Conservation (phyloP, 495 filamentous ascomycete species). For the Platismatia glauca region DNA sequence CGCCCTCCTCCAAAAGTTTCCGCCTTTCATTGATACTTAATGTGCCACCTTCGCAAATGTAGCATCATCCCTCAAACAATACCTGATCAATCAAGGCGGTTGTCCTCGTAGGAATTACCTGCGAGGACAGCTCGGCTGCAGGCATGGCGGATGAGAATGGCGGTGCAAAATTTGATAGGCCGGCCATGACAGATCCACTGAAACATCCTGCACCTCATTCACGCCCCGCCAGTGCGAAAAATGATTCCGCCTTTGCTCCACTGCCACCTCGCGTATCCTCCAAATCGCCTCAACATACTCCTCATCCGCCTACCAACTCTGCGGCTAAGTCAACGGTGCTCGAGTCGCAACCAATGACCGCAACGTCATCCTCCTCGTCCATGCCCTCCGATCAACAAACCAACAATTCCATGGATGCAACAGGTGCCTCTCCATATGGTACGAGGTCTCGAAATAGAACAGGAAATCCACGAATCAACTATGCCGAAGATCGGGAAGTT, state of each 20-base stretch:
- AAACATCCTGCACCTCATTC: slow-evolving; percentile 13
- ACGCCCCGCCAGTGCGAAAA: slow-evolving; percentile 12
- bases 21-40: background rate
- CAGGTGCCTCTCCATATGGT: slow-evolving; percentile 68
- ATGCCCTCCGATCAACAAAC: slow-evolving; percentile 33
- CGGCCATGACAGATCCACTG: slow-evolving; percentile 11
- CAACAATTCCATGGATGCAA: slow-evolving; percentile 36
- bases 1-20: background rate
- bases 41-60: slow-evolving; percentile 15
- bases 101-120: slow-evolving; percentile 18
- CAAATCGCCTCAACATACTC: slow-evolving; percentile 13
- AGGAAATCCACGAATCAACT: slow-evolving; percentile 75
- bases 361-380: slow-evolving; percentile 37
- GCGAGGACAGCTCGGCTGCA: slow-evolving; percentile 19
- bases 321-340: slow-evolving; percentile 12
- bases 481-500: slow-evolving; percentile 90
- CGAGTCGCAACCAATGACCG: slow-evolving; percentile 43
- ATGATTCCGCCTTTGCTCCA: slow-evolving; percentile 10
- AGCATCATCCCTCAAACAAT: slow-evolving; percentile 2
- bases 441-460: slow-evolving; percentile 90
- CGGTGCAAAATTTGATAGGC: slow-evolving; percentile 13
- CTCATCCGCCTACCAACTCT: slow-evolving; percentile 10
- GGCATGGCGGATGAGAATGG: slow-evolving; percentile 25
- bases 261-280: slow-evolving; percentile 15
- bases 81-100: slow-evolving; percentile 4